A percentile compares a stretch with the other conserved stretches of the same genome.
Evolutionary conservation across 2,329 filamentous ascomycete genomes (phyloP).

Genomic region (Aspergillus sp.): DNA sequence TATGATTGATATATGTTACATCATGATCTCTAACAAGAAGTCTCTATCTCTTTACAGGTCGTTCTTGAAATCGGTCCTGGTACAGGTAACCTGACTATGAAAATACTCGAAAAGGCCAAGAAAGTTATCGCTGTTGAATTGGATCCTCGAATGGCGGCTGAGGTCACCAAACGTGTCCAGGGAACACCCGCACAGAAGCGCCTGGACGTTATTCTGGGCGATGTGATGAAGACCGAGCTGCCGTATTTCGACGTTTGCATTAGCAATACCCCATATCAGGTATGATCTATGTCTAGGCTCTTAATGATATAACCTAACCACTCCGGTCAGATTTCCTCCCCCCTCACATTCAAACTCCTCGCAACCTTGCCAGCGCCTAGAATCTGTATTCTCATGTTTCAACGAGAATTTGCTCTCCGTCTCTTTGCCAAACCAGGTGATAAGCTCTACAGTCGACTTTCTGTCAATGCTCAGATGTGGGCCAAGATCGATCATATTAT

Average conservation of each 20-base stretch:
- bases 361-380: constrained; percentile 76
- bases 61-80: constrained; percentile 92
- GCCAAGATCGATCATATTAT: constrained; percentile 67
- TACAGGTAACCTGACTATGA: constrained; percentile 81
- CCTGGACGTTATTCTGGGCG: constrained; percentile 82
- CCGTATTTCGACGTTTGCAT: constrained; percentile 81
- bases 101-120: constrained; percentile 83
- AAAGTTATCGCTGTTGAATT: constrained; percentile 83
- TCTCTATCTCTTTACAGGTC: constrained; percentile 40
- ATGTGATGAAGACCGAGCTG: constrained; percentile 84
- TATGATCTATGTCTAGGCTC: constrained; percentile 21
- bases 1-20: too few relatives aligned
- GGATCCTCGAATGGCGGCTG: constrained; percentile 93
- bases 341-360: constrained; percentile 86
- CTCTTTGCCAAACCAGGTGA: constrained; percentile 85
- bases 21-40: too few relatives aligned
- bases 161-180: constrained; percentile 89
- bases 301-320: constrained; percentile 4
- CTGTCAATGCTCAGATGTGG: constrained; percentile 93
- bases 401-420: constrained; percentile 88
- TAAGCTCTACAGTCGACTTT: constrained; percentile 82
- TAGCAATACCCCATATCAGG: constrained; percentile 68
- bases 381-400: constrained; percentile 80
- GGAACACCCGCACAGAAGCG: constrained; percentile 79
- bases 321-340: constrained; percentile 68